Percentiles rank a stretch among this genome's conserved stretches.
Evolutionary conservation across 2,329 filamentous ascomycete genomes (phyloP).

Genomic region (Fusarium sp.): DNA sequence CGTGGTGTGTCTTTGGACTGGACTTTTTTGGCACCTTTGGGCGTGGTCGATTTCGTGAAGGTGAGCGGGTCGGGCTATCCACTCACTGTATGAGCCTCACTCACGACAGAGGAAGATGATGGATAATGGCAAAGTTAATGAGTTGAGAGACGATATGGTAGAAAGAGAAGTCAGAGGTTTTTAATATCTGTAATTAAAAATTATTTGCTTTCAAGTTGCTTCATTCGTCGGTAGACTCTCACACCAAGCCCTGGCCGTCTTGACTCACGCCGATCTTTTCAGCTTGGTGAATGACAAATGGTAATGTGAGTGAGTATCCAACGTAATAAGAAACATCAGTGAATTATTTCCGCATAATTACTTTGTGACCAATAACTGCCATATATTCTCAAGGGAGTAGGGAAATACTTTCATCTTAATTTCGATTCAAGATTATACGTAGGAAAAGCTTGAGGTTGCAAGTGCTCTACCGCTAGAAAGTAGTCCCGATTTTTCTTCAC

Average conservation of each 20-base stretch:
- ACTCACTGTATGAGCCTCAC: slow-evolving; percentile 18
- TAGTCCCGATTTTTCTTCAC: background rate
- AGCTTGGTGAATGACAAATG: background rate
- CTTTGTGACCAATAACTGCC: too few species aligned
- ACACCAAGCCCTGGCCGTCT: slow-evolving; percentile 8
- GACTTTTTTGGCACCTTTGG: background rate
- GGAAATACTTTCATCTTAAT: background rate
- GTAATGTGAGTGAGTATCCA: background rate
- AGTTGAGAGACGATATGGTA: background rate
- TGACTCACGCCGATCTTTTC: slow-evolving; percentile 40
- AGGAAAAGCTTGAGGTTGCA: background rate
- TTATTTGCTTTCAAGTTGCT: too few species aligned
- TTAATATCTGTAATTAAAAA: background rate
- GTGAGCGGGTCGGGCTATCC: slow-evolving; percentile 11
- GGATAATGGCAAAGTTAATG: background rate
- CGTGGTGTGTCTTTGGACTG: background rate
- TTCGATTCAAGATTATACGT: background rate
- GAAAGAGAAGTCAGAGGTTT: background rate
- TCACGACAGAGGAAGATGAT: background rate
- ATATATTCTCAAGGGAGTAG: rapidly evolving
- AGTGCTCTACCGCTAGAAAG: background rate
- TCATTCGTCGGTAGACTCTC: background rate
- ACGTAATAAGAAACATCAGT: background rate
- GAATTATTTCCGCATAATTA: background rate
- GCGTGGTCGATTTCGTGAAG: slow-evolving; percentile 10